Base-by-base conservation (phyloP, 306 rosid genomes). In the Heteromeles arbutifolia region DNA sequence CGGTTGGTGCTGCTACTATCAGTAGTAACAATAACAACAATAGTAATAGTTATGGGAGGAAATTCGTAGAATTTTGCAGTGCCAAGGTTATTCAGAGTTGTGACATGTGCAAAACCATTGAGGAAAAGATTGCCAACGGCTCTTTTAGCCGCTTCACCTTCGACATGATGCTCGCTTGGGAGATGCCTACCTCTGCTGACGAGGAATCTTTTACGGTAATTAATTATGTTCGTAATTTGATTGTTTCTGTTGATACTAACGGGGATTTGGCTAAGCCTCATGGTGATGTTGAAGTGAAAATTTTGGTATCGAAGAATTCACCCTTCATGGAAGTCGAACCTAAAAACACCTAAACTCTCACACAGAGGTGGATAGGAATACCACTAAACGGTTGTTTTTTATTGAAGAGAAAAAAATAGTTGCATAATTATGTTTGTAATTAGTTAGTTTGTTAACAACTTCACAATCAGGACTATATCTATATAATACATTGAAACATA, bases 121-220 rank as follows among this genome's bases (percentile, higher is more conserved):
- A 85, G 61, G 89, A 83, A 79, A 86, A 85, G 25, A 88, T 95
- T 62, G 83, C 22, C 9, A 80, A 82, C 79, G 92, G 92, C 5
- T 86, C 85, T 14, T 90, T 89, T 67, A 83, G 83, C 79, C 90
- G 97, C 70, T 82, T 89, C 74, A 87, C 96, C 0, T 90, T 85
- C 68, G 93, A 92, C 70, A 76, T 87, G 87, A 95, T 95, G 99
- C 89, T 95, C 15, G 93, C 97, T 5, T 95, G 98, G 97, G 93
- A 90, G 88, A 84, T 79, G 62, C 98, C 98, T 39, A 74, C 82
- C 67, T 81, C 73, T 70, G 80, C 86, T 13, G 87, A 88, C 5
- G 86, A 89, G 48, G 80, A 87, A 14, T 58, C 81, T 6, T 43
- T 25, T 14, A 11, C 25, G 86, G 96, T 91, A 11, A 54, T 17